Evolutionary conservation across 1,284 basidiomycete genomes (phyloP).

Genomic region (Hypsizygus ulmarius): DNA sequence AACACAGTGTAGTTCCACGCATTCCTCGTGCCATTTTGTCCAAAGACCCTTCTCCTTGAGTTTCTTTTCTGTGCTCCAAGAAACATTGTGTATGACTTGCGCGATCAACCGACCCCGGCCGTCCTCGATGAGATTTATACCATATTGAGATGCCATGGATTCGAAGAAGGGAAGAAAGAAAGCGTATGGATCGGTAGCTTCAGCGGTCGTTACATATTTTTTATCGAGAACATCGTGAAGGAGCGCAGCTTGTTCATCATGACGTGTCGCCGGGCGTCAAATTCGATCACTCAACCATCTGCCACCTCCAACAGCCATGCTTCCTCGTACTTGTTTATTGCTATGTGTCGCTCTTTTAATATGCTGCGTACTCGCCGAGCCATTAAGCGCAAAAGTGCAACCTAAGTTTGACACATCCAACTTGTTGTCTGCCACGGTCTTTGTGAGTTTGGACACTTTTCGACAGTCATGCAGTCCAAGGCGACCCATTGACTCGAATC

Average conservation of each 20-base stretch:
- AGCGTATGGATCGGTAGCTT: conserved; percentile 58
- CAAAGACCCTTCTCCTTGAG: conserved; percentile 53
- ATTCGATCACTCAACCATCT: not conserved
- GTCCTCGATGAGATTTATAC: conserved; percentile 56
- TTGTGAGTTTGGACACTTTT: conserved; percentile 13
- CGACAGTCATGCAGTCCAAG: not conserved
- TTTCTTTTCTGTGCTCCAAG: conserved; percentile 83
- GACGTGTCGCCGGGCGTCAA: not conserved
- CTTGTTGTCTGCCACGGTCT: conserved; percentile 15
- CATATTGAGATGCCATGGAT: conserved; percentile 38
- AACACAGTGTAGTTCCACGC: conserved; percentile 83
- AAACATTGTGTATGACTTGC: conserved; percentile 77
- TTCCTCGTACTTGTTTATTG: conserved; percentile 22
- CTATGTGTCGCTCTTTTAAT: conserved; percentile 42
- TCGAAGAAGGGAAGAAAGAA: conserved; percentile 71
- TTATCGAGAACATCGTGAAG: conserved; percentile 89
- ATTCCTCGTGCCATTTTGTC: conserved; percentile 73
- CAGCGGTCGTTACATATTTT: conserved; percentile 69
- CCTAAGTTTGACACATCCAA: conserved; percentile 2
- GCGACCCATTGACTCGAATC: conserved; percentile 1
- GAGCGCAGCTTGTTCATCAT: conserved; percentile 56
- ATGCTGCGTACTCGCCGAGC: conserved; percentile 20
- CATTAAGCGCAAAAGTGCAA: not conserved
- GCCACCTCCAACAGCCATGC: conserved; percentile 21
- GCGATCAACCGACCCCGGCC: conserved; percentile 56